These are phyloP conservation scores for Amylocystis lapponica DNA, from an alignment of 768 basidiomycete species.

Conservation along the genomic window DNA sequence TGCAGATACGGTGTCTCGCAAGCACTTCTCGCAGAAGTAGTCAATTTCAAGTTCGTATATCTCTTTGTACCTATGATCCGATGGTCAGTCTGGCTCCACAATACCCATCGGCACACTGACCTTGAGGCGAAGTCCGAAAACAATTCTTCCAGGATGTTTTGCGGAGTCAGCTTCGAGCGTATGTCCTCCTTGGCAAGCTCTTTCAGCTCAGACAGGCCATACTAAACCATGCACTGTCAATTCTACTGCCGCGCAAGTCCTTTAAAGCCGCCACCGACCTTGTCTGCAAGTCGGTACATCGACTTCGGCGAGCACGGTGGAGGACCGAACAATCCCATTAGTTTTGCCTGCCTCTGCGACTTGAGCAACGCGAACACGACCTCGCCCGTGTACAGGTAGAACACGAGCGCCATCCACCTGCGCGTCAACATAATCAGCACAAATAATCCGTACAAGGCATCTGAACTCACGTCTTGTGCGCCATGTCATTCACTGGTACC, in stretches of 20 bases:
- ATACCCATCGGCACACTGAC: background rate
- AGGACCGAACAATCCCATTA: too few species aligned
- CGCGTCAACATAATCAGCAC: background rate
- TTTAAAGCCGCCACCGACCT: conserved; percentile 8
- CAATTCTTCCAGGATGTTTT: conserved; percentile 3
- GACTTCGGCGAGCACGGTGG: conserved; percentile 4
- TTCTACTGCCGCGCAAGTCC: background rate
- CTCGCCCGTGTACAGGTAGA: conserved; percentile 1
- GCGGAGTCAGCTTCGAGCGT: background rate
- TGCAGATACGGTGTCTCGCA: background rate
- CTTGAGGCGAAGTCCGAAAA: conserved; percentile 5
- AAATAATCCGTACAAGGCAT: background rate
- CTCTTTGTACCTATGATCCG: background rate
- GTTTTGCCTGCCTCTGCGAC: background rate
- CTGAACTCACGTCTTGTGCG: background rate
- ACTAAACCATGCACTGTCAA: background rate
- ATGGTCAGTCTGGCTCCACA: background rate
- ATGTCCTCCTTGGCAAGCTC: background rate
- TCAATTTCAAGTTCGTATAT: background rate
- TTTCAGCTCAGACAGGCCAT: background rate
- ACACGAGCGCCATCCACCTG: conserved; percentile 2
- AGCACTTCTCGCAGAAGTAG: too few species aligned
- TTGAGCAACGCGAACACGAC: background rate
- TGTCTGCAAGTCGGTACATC: conserved; percentile 7
- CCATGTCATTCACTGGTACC: background rate